phyloP scores from a whole-genome alignment of 2,329 filamentous ascomycete genomes.

The Macrophomina pseudophaseolina region DNA sequence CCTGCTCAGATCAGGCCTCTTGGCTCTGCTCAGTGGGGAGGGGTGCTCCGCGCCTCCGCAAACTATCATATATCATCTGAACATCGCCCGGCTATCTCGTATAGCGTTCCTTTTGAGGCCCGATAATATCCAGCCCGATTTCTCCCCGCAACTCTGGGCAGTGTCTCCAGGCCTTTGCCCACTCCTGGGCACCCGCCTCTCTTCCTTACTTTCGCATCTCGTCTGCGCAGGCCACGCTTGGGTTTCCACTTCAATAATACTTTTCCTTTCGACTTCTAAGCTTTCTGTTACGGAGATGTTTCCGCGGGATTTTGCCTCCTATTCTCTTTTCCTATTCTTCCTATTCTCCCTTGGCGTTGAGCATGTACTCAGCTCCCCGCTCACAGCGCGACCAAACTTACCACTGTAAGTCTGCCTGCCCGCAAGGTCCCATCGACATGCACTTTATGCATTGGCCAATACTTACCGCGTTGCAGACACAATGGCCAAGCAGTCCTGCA shows the following conservation, averaged over 20 bases:
- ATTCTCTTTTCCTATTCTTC: neutral
- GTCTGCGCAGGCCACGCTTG: neutral
- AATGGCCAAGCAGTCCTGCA: conserved; percentile 4
- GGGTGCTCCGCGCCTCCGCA: conserved; percentile 15
- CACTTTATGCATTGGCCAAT: neutral
- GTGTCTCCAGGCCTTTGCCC: conserved; percentile 1
- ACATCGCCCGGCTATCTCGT: conserved; percentile 17
- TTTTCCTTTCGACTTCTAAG: neutral
- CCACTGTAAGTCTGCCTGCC: neutral
- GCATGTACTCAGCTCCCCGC: neutral
- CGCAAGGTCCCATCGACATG: neutral
- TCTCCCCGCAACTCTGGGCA: neutral
- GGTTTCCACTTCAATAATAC: neutral
- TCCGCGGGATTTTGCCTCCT: neutral
- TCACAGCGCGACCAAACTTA: neutral
- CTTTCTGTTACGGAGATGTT: neutral
- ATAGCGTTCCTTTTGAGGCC: neutral
- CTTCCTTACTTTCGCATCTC: neutral
- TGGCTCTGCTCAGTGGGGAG: neutral
- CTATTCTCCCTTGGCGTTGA: neutral
- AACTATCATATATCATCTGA: conserved; percentile 20
- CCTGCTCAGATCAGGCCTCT: conserved; percentile 8
- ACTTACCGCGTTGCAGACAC: neutral
- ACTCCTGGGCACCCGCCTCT: neutral
- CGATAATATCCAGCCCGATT: neutral